Conservation (phyloP, 2,329 filamentous ascomycete species). For the Epichloe baconii region DNA sequence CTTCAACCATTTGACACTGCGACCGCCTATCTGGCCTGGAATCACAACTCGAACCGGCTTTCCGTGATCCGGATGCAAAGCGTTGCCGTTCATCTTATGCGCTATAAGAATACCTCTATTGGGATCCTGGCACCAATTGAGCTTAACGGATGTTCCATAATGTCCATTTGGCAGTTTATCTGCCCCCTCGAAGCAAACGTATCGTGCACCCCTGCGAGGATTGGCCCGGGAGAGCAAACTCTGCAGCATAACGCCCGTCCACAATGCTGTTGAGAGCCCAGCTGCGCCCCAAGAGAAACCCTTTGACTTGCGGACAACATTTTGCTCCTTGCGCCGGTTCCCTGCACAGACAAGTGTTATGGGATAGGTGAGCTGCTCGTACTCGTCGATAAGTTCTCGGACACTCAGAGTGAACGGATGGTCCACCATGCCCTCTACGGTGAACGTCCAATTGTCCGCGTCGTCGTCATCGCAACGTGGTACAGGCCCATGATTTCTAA, state of each 20-base stretch:
- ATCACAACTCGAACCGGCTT: slow-evolving; percentile 72
- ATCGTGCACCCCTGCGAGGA: slow-evolving; percentile 58
- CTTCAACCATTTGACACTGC: slow-evolving; percentile 89
- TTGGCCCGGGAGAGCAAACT: slow-evolving; percentile 57
- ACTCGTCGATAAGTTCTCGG: slow-evolving; percentile 57
- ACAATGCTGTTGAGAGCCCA: slow-evolving; percentile 75
- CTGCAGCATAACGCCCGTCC: slow-evolving; percentile 67
- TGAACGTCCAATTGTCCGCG: slow-evolving; percentile 68
- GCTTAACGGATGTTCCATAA: slow-evolving; percentile 77
- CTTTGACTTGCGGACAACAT: slow-evolving; percentile 78
- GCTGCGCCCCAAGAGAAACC: slow-evolving; percentile 91
- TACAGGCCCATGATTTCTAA: slow-evolving; percentile 78
- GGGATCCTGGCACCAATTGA: slow-evolving; percentile 77
- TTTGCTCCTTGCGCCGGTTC: slow-evolving; percentile 87
- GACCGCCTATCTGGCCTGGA: slow-evolving; percentile 80
- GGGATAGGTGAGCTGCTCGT: slow-evolving; percentile 72
- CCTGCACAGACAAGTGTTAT: slow-evolving; percentile 86
- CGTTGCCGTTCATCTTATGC: slow-evolving; percentile 81
- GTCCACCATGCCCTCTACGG: slow-evolving; percentile 72
- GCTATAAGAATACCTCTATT: slow-evolving; percentile 78
- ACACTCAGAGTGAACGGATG: slow-evolving; percentile 61
- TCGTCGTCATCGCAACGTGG: slow-evolving; percentile 61
- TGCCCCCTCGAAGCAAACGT: slow-evolving; percentile 83
- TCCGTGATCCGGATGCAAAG: slow-evolving; percentile 71
- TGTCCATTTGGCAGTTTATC: slow-evolving; percentile 79